Evolutionary conservation across 352 stramenopile species (phyloP).

Genomic region (Blastocystis sp.): DNA sequence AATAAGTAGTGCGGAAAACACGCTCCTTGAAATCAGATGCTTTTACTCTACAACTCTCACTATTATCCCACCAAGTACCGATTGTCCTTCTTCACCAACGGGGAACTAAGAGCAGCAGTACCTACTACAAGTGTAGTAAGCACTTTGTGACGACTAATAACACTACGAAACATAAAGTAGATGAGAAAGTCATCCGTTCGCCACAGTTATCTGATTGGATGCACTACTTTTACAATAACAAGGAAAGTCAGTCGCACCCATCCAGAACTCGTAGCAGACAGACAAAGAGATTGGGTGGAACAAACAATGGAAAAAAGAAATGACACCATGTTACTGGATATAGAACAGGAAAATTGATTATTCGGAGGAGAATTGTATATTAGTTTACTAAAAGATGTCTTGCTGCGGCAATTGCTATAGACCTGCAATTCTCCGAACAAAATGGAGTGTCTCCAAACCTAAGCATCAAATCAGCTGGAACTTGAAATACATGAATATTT

Average conservation of each 20-base stretch:
- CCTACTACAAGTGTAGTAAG: not conserved
- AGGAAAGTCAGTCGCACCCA: too few relatives aligned
- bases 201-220: not conserved
- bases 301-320: not conserved
- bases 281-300: not conserved
- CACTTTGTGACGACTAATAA: conserved; percentile 46
- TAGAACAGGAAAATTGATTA: conserved; percentile 5
- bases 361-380: not conserved
- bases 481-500: conserved; percentile 40
- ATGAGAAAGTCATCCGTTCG: not conserved
- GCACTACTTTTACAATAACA: not conserved
- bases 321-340: not conserved
- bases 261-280: not conserved
- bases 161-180: conserved; percentile 6
- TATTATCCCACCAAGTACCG: not conserved
- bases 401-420: conserved; percentile 26
- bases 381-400: conserved; percentile 32
- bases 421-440: conserved; percentile 57
- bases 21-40: not conserved
- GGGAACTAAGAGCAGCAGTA: not conserved
- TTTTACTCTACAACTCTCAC: not conserved
- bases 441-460: conserved; percentile 56
- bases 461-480: not conserved
- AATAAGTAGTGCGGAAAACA: not conserved
- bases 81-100: conserved; percentile 39